Base-by-base conservation (phyloP, 73 alveolate genomes). In the Paramecium sexaurelia region DNA sequence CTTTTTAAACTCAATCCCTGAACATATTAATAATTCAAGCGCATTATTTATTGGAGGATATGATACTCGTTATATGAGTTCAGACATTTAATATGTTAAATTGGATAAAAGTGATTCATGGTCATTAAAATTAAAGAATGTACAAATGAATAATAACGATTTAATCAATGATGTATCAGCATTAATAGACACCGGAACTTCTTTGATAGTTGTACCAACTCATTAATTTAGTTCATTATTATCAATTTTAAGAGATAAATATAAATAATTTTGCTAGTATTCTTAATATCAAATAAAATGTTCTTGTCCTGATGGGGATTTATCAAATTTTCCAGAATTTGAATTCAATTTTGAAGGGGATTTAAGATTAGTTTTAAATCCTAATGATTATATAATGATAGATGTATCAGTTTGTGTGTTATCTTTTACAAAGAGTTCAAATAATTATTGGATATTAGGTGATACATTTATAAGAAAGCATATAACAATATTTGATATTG, bases 281-380 rank as follows among this genome's bases (percentile, higher is more conserved):
- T 39, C 43, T n/a, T 13, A 78, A 24, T 45, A 41, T n/a, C 22
- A 78, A 43, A 40, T 78, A 40, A 29, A 29, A 78, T 78, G 90
- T 78, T 78, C 90, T 7, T 78, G 90, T 43, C 90, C 90, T 24
- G 68, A 39, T 22, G 71, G 75, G 29, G 45, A 78, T 45, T 41
- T 78, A 7, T 29, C 37, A 41, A 13, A 40, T n/a, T 78, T 78
- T 43, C 90, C 90, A 8, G 6, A 32, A 24, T 24, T 78, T 10
- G 45, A 78, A 40, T 78, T 78, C 9, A 37, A n/a, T 20, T 41
- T 78, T 41, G 69, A 45, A 24, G 90, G 73, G 9, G 33, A 24
- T 78, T 78, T 33, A 20, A 51, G 13, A 22, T 43, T 41, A 24
- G 9, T 1, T 7, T 33, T 78, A 15, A 13, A 78, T 13, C 90